Evolutionary conservation across 148 eudicot genomes (phyloP), one percentile per base, ranked within the genome.

Genomic region (Rheum nobile): DNA sequence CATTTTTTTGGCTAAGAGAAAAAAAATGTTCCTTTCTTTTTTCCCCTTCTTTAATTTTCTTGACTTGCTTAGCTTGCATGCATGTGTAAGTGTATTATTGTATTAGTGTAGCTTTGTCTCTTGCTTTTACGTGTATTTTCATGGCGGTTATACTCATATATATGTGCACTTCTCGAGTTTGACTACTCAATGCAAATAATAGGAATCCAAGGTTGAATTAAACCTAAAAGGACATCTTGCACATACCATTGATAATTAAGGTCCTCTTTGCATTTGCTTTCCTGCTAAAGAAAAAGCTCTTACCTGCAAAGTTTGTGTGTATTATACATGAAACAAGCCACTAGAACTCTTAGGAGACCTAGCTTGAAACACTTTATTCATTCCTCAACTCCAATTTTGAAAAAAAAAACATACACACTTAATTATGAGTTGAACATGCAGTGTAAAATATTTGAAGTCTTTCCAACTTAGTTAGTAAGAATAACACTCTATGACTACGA

Each of bases 51-150:
- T 6, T n/a, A n/a, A n/a, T n/a, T n/a, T 31, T 31, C 21, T 16
- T 31, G 10, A 14, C 70, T 34, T 34, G 21, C 70, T 34, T 65
- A 41, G 21, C 70, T 34, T 65, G 70, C 70, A 34, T 65, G 70
- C 70, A 65, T 65, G 4, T 65, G 70, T 32, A 65, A 65, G 38
- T 65, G 41, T 65, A 65, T 65, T 65, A 65, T 34, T 65, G 70
- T 65, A 32, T 32, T 3, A 17, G 10, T 32, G 14, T 65, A 28
- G 35, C 65, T 63, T 57, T 57, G 12, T 3, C 65, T 26, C 34
- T 22, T 2, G 63, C 16, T 12, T 65, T 65, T 65, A 65, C 70
- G 70, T 65, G 41, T 65, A 65, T 65, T 65, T 65, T 32, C n/a
- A 65, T 65, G 67, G 70, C 70, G 32, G 69, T 63, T 32, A 12